Evolutionary conservation across 768 basidiomycete species (phyloP).

Genomic region (Gymnopilus dilepis): DNA sequence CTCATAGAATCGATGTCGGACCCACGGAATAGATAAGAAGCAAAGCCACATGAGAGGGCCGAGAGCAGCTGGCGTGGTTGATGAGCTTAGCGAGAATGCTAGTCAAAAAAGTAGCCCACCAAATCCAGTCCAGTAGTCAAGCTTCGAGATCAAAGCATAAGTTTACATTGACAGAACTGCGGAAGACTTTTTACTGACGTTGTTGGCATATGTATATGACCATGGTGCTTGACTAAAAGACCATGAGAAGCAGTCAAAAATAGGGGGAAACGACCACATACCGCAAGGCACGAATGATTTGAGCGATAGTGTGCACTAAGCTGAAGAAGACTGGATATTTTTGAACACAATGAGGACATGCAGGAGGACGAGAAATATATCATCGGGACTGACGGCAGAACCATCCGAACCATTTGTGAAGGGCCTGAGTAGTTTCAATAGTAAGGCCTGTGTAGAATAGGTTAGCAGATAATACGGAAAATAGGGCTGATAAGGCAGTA

Average conservation of each 20-base stretch:
- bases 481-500: background rate
- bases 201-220: background rate
- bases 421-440: background rate
- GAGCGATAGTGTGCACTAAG: background rate
- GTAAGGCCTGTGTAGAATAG: background rate
- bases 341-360: background rate
- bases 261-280: background rate
- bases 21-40: background rate
- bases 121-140: background rate
- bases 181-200: background rate
- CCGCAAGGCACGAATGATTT: background rate
- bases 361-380: background rate
- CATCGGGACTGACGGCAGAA: background rate
- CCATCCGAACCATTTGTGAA: conserved; percentile 1
- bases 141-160: background rate
- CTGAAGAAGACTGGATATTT: background rate
- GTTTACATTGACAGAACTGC: too few relatives aligned
- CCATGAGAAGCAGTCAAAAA: background rate
- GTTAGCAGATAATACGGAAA: background rate
- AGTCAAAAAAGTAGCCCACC: background rate
- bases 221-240: background rate
- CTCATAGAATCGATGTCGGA: background rate
- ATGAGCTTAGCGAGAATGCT: background rate
- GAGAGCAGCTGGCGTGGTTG: background rate
- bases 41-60: background rate